Base-by-base conservation (phyloP, 2,329 filamentous ascomycete genomes). In the Aspergillus vadensis region DNA sequence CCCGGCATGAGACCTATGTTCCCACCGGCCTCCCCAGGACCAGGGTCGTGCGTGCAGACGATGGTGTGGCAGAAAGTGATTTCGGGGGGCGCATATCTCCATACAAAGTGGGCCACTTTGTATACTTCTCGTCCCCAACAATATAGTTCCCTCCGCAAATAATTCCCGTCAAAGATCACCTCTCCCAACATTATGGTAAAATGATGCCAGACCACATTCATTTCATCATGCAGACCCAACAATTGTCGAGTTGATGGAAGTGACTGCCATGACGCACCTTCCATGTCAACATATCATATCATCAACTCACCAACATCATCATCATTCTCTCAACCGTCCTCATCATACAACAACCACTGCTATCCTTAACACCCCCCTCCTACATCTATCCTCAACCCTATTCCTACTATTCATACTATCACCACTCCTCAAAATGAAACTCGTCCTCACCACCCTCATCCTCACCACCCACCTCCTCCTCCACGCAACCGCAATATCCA, bases 101-200 rank as follows among this genome's bases (percentile, higher is more conserved):
- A 68, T 67, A 66, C 62, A 66, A 65, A 67, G 62, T 67, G 64
- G 61, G 63, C 65, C 60, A 47, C 7, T 55, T 39, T 48, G 19
- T 12, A 53, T 21, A 32, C 32, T 5, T 36, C 32, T 32, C 27
- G 25, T 19, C 5, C 15, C 17, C 49, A 36, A 15, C 32, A 52
- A 2, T 10, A 17, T 14, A 30, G 2, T 36, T 41, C 8, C 15
- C 36, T 21, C 36, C 17, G 9, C 23, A 25, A 36, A 36, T 36
- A 5, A 36, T 5, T 5, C 4, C 12, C 32, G 5, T 36, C 30
- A 5, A 36, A 4, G 30, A 14, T 15, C 32, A 36, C 14, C 32
- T 36, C 32, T 5, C 32, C 12, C 32, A 36, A 36, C 12, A 5
- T 5, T 36, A 12, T 6, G 32, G 32, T 36, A 36, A 36, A 2